A percentile compares a stretch with the other conserved stretches of the same genome.
Conservation (phyloP, 352 stramenopile genomes). For the Globisporangium recalcitrans region DNA sequence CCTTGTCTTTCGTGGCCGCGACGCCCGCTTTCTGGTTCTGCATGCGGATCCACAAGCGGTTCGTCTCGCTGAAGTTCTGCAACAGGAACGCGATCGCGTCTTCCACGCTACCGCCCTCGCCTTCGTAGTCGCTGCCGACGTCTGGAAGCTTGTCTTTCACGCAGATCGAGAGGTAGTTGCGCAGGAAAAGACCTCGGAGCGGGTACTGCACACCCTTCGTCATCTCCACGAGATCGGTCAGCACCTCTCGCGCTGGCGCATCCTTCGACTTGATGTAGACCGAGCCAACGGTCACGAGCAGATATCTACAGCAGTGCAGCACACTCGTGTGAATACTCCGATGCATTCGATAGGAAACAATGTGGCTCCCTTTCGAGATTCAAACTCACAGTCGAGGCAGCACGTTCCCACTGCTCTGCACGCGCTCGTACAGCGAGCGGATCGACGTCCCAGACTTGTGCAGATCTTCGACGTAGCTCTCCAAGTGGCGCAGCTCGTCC, state of each 20-base stretch:
- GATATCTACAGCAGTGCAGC: conserved; percentile 47
- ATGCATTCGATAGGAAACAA: background rate
- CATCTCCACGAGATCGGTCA: conserved; percentile 98
- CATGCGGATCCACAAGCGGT: conserved; percentile 99
- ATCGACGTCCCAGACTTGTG: conserved; percentile 77
- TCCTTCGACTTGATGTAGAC: conserved; percentile 92
- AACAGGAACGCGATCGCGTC: conserved; percentile 96
- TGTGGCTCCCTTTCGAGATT: too few relatives aligned
- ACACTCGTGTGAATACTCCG: background rate
- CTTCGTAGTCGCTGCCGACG: conserved; percentile 60
- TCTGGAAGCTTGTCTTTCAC: conserved; percentile 96
- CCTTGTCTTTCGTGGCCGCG: conserved; percentile 65
- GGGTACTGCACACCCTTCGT: conserved; percentile 98
- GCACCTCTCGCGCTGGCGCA: conserved; percentile 82
- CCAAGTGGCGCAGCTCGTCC: conserved; percentile 93
- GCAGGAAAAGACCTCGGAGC: conserved; percentile 96
- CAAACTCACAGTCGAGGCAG: conserved; percentile 86
- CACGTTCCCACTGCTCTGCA: conserved; percentile 94
- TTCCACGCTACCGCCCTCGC: conserved; percentile 52
- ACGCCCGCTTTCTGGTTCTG: conserved; percentile 80
- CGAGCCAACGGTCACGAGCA: conserved; percentile 95
- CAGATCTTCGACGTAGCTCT: conserved; percentile 91
- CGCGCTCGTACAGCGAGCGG: conserved; percentile 92
- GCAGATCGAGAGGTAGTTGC: conserved; percentile 92
- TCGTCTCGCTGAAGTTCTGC: conserved; percentile 97